Evolutionary conservation across 176 grass and related monocot genomes (phyloP), one percentile per base, ranked within the genome.

Genomic region (Calamus simplicifolius): DNA sequence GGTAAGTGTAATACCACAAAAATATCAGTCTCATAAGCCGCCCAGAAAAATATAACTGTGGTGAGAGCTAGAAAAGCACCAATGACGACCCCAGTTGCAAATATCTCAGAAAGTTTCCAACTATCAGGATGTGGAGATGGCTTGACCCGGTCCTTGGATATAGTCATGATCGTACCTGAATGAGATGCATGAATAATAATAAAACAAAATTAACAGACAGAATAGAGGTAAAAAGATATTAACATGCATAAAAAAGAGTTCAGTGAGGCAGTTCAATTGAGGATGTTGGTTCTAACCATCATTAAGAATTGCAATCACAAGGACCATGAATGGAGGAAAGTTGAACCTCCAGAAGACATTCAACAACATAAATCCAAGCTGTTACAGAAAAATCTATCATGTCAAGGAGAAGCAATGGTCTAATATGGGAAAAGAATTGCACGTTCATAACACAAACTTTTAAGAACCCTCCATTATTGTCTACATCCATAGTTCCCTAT

Each of bases 151-250:
- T 85, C 82, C 61, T 85, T 85, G 27, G 82, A 85, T 58, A 80
- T 85, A 49, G 82, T 85, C 82, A 85, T 85, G 17, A 85, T 85
- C 31, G 82, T 80, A 58, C 82, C 82, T 85, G 72, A 59, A 16
- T 25, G 18, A 68, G 26, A 54, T 50, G 75, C 27, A 59, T 27
- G 27, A 18, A 59, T 8, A 0, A 59, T 21, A 25, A 6, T 19
- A 21, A n/a, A 16, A 2, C 16, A 35, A 59, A 59, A 57, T 23
- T 57, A 25, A 30, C 35, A 43, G 35, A 43, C 10, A 43, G 31
- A 35, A 35, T 35, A 35, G 31, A 35, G 8, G 35, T 43, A 43
- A 43, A 2, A 43, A 43, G 1, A 43, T 43, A 13, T 43, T 43
- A 1, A 43, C 7, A 13, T 43, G 35, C 12, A 43, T 43, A 43